Evolutionary conservation across 805 yeast species (phyloP).

Genomic region (Nakazawaea populi): DNA sequence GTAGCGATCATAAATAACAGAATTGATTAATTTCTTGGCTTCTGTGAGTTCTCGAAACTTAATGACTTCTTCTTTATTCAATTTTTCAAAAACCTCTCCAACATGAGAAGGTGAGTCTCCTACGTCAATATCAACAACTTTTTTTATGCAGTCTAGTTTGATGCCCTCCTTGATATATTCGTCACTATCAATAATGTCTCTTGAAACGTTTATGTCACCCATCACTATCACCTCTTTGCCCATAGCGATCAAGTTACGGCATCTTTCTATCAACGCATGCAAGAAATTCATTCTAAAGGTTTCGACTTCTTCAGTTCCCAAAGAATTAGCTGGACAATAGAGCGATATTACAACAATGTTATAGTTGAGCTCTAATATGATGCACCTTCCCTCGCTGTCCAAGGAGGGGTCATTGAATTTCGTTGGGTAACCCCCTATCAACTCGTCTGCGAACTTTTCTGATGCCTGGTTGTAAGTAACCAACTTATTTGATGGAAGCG

Average conservation of each 20-base stretch:
- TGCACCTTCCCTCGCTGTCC: constrained; percentile 83
- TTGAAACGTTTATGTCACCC: constrained; percentile 85
- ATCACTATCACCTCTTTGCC: constrained; percentile 71
- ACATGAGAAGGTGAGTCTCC: constrained; percentile 14
- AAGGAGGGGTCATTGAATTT: constrained; percentile 33
- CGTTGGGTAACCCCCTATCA: constrained; percentile 72
- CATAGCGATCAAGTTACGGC: constrained; percentile 41
- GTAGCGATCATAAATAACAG: constrained; percentile 24
- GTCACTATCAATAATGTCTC: constrained; percentile 80
- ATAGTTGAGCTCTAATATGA: constrained; percentile 65
- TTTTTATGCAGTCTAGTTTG: constrained; percentile 29
- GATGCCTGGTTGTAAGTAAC: constrained; percentile 22
- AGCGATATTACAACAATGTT: constrained; percentile 57
- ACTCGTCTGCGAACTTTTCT: constrained; percentile 9
- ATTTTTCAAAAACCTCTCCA: constrained; percentile 26
- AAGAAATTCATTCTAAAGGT: constrained; percentile 53
- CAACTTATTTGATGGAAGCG: constrained; percentile 15
- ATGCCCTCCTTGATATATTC: constrained; percentile 48
- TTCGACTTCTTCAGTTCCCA: constrained; percentile 62
- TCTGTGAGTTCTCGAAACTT: constrained; percentile 34
- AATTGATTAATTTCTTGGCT: constrained; percentile 40
- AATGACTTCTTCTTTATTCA: constrained; percentile 24
- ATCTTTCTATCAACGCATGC: constrained; percentile 52
- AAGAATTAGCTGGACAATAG: constrained; percentile 92
- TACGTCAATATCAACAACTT: constrained; percentile 8